These are phyloP conservation scores for Nigrograna mackinnonii DNA, from an alignment of 2,329 filamentous ascomycete genomes.

Conservation along the genomic window DNA sequence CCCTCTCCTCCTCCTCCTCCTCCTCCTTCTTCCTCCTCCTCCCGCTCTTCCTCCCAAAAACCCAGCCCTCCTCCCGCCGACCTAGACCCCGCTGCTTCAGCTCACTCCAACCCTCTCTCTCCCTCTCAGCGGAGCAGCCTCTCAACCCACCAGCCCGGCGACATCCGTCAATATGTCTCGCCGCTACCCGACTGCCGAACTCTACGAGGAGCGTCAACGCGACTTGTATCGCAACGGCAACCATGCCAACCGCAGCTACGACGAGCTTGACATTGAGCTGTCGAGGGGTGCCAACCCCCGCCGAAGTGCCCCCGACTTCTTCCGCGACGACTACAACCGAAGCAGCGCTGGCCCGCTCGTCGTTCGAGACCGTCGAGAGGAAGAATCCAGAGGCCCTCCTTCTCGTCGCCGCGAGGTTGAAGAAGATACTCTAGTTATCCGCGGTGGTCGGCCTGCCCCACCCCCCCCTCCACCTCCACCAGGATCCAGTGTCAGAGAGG, in stretches of 20 bases:
- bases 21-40: not conserved
- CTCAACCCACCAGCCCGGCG: too few relatives aligned
- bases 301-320: conserved; percentile 52
- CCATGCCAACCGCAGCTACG: conserved; percentile 48
- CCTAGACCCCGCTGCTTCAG: conserved; percentile 1
- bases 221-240: conserved; percentile 51
- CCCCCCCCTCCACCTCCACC: conserved; percentile 22
- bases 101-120: not conserved
- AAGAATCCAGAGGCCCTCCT: conserved; percentile 39
- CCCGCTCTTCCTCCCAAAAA: conserved; percentile 2
- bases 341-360: conserved; percentile 49
- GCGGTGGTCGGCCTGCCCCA: conserved; percentile 30
- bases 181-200: conserved; percentile 49
- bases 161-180: conserved; percentile 43
- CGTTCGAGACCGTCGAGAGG: conserved; percentile 48
- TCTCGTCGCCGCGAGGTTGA: conserved; percentile 43
- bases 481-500: conserved; percentile 26
- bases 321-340: conserved; percentile 54
- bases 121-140: conserved; percentile 1
- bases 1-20: conserved; percentile 3
- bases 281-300: conserved; percentile 40
- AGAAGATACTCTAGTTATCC: conserved; percentile 42
- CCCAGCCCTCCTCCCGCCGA: conserved; percentile 1
- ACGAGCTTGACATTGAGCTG: conserved; percentile 56
- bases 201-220: conserved; percentile 54